Evolutionary conservation across 1,139 yeast species (phyloP).

Genomic region (Casaregolazyma suthepensis): DNA sequence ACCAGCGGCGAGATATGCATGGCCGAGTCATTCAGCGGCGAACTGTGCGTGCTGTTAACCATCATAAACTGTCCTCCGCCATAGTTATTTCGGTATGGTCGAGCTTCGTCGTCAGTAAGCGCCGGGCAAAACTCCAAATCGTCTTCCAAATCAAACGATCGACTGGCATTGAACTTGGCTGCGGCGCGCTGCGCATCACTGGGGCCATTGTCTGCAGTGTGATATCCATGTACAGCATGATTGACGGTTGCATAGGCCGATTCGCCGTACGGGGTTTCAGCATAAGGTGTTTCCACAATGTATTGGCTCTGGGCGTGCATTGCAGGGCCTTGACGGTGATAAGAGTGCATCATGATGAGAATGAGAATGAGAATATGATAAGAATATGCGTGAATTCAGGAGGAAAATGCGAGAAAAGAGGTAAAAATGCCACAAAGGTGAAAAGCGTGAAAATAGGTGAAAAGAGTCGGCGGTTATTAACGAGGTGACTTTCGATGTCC

Average conservation of each 20-base stretch:
- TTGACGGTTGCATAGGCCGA: neutral
- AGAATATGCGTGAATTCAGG: neutral
- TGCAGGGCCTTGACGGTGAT: neutral
- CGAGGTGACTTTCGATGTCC: neutral
- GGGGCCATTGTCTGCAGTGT: neutral
- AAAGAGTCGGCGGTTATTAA: too few relatives aligned
- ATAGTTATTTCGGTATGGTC: constrained; percentile 6
- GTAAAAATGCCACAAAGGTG: too few relatives aligned
- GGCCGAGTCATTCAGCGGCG: constrained; percentile 1
- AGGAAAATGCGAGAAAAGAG: too few relatives aligned
- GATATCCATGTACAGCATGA: neutral
- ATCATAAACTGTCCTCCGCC: neutral
- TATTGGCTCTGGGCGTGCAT: neutral
- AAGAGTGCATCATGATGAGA: neutral
- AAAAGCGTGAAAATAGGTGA: too few relatives aligned
- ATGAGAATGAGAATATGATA: too few relatives aligned
- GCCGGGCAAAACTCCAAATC: constrained; percentile 62
- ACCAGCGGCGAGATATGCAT: neutral
- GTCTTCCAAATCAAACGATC: constrained; percentile 59
- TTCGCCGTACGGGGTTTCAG: too few relatives aligned
- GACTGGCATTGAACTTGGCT: constrained; percentile 47
- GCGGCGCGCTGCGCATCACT: neutral
- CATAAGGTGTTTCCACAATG: neutral
- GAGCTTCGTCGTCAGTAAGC: constrained; percentile 29
- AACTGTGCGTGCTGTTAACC: neutral